Percentiles rank a stretch among this genome's conserved stretches.
These are phyloP conservation scores for Phaeosphaeria sp. DNA, from an alignment of 2,329 filamentous ascomycete genomes.

Conservation along the genomic window DNA sequence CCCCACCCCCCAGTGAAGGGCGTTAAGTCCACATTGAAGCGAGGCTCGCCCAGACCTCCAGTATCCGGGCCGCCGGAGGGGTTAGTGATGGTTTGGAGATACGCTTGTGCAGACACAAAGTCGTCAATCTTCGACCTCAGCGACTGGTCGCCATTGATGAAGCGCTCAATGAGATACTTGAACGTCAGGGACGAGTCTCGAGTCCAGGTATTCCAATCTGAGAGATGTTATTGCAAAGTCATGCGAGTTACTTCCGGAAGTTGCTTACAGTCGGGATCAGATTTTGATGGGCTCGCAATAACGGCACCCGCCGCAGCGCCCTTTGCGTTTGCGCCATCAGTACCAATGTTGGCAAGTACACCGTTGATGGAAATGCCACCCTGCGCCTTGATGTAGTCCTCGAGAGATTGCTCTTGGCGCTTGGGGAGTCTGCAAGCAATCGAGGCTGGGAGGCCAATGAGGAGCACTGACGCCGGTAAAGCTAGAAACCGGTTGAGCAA, in stretches of 20 bases:
- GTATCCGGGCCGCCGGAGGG: constrained; percentile 66
- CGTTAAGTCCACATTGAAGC: constrained; percentile 70
- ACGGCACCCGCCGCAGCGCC: constrained; percentile 60
- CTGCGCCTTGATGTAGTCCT: constrained; percentile 53
- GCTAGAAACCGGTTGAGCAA: constrained; percentile 21
- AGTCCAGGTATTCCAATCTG: constrained; percentile 82
- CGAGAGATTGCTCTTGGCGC: constrained; percentile 14
- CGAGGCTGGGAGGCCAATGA: constrained; percentile 11
- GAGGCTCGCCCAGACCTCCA: constrained; percentile 71
- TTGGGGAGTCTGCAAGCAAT: constrained; percentile 13
- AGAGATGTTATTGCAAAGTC: background rate
- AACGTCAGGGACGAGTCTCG: constrained; percentile 75
- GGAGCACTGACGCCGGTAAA: constrained; percentile 20
- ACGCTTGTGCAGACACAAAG: constrained; percentile 72
- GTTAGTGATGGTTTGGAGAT: constrained; percentile 71
- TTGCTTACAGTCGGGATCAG: constrained; percentile 59
- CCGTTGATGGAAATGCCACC: constrained; percentile 58
- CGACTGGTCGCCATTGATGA: constrained; percentile 64
- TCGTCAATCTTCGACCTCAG: constrained; percentile 70
- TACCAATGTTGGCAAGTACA: constrained; percentile 63
- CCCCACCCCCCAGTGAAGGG: constrained; percentile 75
- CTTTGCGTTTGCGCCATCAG: constrained; percentile 55
- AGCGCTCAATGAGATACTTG: constrained; percentile 72
- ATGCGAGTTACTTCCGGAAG: background rate
- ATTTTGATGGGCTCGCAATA: constrained; percentile 63